Evolutionary conservation across 768 basidiomycete genomes (phyloP), one percentile per base, ranked within the genome.

Genomic region (Suillus hirtellus): DNA sequence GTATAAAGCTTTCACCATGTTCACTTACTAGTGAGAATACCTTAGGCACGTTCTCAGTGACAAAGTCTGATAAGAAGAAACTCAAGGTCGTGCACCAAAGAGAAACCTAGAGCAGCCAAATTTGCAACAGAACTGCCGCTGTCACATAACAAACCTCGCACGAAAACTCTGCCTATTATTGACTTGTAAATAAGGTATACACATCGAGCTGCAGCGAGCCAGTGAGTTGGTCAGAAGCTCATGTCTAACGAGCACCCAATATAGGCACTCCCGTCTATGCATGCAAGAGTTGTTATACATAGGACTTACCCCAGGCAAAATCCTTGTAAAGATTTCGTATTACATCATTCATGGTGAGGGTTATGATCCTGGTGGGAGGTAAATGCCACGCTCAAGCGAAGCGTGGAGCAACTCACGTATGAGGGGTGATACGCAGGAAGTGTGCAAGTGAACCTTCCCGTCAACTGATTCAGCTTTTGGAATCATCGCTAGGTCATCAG

Each of bases 351-450:
- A 89, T 86, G 2, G 95, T 96, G 53, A 98, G 80, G 1, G 96
- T 98, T 64, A 97, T 86, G 67, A 98, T 93, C 56, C 92, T 95
- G 67, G 63, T 11, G 66, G 50, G 35, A 58, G 40, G 27, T 58
- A 35, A 6, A 37, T 31, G 35, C 17, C 27, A n/a, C 10, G 1
- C 6, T 11, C n/a, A n/a, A 15, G 54, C 24, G 44, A 56, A 59
- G 60, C 17, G 27, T 3, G n/a, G 19, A 17, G 14, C 69, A 31
- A 73, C 87, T 76, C 71, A 91, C 89, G 95, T 95, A 75, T 95
- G 93, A 38, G 95, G 96, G 17, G 91, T 92, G 71, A 96, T 96
- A 43, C 95, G 85, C 69, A 96, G 71, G 76, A 97, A 93, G 75
- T 98, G 96, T 3, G 96, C 96, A 0, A 93, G 93, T 2, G 94